Base-by-base conservation (phyloP, 257 asterid genomes). In the Apocynum venetum region DNA sequence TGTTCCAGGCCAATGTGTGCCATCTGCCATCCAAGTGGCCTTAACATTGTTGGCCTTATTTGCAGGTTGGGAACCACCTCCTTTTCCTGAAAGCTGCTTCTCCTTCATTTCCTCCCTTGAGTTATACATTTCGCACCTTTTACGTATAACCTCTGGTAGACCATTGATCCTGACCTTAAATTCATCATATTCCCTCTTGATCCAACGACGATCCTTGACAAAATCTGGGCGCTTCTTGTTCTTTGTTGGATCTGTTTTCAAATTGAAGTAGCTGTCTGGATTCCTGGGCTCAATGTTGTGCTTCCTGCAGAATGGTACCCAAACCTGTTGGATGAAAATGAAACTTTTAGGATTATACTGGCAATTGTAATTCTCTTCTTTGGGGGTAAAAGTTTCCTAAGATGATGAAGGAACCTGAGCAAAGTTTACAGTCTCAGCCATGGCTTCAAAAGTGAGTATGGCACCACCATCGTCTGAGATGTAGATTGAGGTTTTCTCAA, bases 1-100 rank as follows among this genome's bases (percentile, higher is more conserved):
- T 43, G 98, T 92, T n/a, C 98, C 98, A 0, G 98, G 99, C 99
- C 99, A 96, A 64, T 93, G 98, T 4, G 99, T 96, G 41, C 98
- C 97, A 44, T 96, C 98, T 2, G 98, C 97, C 99, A 96, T 96
- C 98, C 98, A 95, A 14, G 99, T 95, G 2, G 97, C 99, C 65
- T 82, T 84, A 3, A 76, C 52, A 55, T 80, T 78, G 44, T 84
- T 87, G 4, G 79, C 65, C 82, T 88, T 86, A 73, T 87, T 91
- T 0, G 85, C 81, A 1, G 92, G 83, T 9, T 71, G 77, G 5
- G 96, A 93, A 8, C 82, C 81, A 77, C 87, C 89, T 82, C 84
- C 86, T 77, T 91, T 94, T 73, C 8, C 83, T 4, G 82, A 52
- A 20, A 73, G 83, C 71, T 85, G 86, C 71, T 82, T 89, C 71